Conservation (phyloP, 169 alveolate genomes). For the Hepatocystis sp. region DNA sequence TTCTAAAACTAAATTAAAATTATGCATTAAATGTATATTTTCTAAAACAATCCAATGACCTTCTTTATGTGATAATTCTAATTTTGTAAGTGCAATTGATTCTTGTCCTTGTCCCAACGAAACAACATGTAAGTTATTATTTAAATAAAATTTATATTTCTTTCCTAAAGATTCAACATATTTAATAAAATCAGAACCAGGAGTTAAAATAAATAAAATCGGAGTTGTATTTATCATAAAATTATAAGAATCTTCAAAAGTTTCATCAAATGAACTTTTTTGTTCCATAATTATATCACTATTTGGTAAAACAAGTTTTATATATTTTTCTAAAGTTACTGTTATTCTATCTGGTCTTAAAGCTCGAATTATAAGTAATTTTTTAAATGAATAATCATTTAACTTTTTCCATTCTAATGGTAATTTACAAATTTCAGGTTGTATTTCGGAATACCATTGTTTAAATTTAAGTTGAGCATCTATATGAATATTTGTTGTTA, state of each 20-base stretch:
- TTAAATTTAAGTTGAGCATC: constrained; percentile 96
- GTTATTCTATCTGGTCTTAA: constrained; percentile 96
- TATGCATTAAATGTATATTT: constrained; percentile 96
- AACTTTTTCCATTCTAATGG: constrained; percentile 97
- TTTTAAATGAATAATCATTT: constrained; percentile 94
- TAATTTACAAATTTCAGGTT: constrained; percentile 95
- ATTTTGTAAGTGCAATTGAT: constrained; percentile 92
- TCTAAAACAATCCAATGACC: constrained; percentile 98
- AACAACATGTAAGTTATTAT: constrained; percentile 92
- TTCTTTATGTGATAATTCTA: constrained; percentile 94
- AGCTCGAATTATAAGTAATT: constrained; percentile 94
- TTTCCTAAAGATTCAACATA: constrained; percentile 92
- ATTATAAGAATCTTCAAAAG: constrained; percentile 88
- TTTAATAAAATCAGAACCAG: constrained; percentile 97
- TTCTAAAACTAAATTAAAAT: constrained; percentile 94
- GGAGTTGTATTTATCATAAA: constrained; percentile 96
- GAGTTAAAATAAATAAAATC: constrained; percentile 94
- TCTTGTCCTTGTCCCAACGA: constrained; percentile 97
- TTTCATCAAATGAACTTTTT: constrained; percentile 91
- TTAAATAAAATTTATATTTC: constrained; percentile 86
- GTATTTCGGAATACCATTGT: constrained; percentile 96
- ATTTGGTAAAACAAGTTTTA: constrained; percentile 93
- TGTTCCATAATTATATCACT: constrained; percentile 94
- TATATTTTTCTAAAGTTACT: constrained; percentile 93
- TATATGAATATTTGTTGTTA: constrained; percentile 93